phyloP scores from a whole-genome alignment of 1,139 yeast species.

The Dujonia santamariae region DNA sequence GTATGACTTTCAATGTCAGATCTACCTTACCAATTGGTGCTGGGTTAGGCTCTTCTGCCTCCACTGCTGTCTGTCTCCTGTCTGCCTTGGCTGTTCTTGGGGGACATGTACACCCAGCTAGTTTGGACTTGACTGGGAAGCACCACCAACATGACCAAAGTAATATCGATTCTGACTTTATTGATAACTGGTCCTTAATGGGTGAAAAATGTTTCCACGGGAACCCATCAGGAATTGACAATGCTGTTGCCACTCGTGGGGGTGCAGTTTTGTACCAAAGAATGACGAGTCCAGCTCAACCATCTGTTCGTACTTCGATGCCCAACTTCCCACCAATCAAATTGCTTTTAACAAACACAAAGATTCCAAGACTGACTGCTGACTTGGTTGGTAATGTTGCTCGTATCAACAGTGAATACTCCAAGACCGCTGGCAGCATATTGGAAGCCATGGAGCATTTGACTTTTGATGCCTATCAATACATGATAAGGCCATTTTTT shows the following conservation, averaged over 20 bases:
- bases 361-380: slow-evolving; percentile 84
- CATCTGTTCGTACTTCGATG: slow-evolving; percentile 63
- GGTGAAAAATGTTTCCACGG: slow-evolving; percentile 98
- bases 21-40: slow-evolving; percentile 95
- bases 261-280: slow-evolving; percentile 93
- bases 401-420: slow-evolving; percentile 47
- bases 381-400: slow-evolving; percentile 78
- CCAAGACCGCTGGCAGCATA: slow-evolving; percentile 54
- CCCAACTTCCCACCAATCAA: slow-evolving; percentile 73
- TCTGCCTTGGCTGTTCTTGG: slow-evolving; percentile 70
- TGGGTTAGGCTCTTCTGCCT: slow-evolving; percentile 94
- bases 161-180: slow-evolving; percentile 47
- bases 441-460: slow-evolving; percentile 69
- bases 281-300: slow-evolving; percentile 45
- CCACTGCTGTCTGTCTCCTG: slow-evolving; percentile 81
- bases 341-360: slow-evolving; percentile 78
- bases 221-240: slow-evolving; percentile 95
- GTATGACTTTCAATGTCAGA: slow-evolving; percentile 61
- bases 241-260: slow-evolving; percentile 93
- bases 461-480: slow-evolving; percentile 64
- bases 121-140: slow-evolving; percentile 23
- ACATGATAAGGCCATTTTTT: slow-evolving; percentile 52
- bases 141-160: slow-evolving; percentile 7
- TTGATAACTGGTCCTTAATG: slow-evolving; percentile 84
- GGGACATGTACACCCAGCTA: slow-evolving; percentile 43